Base-by-base conservation (phyloP, 2,329 filamentous ascomycete species). In the Microdochium trichocladiopsis region DNA sequence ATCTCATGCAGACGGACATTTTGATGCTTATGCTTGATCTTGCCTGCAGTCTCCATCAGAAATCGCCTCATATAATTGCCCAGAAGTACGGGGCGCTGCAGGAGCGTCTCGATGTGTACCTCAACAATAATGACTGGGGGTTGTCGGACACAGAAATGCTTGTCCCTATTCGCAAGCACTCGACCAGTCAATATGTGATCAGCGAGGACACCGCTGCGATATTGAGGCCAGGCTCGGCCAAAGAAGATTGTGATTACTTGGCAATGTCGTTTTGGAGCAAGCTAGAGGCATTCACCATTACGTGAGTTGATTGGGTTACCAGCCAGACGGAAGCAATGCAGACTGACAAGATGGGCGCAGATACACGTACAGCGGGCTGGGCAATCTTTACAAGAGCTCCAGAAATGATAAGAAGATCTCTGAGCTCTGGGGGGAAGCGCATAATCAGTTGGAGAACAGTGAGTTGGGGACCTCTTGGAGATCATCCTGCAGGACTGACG, bases 21-120 rank as follows among this genome's bases (percentile, higher is more conserved):
- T 66, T 92, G 49, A 75, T 84, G 12, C 75, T 88, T 51, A 75
- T 87, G 47, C 72, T 91, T 18, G 87, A 92, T 62, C 74, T 92
- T 22, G 79, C 82, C 2, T 88, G 86, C 60, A 84, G 82, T 59
- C 71, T 92, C 50, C 79, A 84, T 52, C 77, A 83, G 52, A 84
- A 84, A 55, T 77, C 75, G 28, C 76, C 80, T 0, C 75, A 82
- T 12, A 68, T 76, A 25, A 78, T 82, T 25, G 66, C 72, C 1
- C 72, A 78, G 50, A 90, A 90, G 61, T 71, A 90, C 21, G 75
- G 75, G 37, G 69, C 72, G 6, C 72, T 92, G 57, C 84, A 90
- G 62, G 69, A 71, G 37, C 77, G 76, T 43, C 72, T 89, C 61
- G 86, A 90, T 55, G 70, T 78, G 22, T 74, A 76, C 37, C 70